Evolutionary conservation across 257 asterid genomes (phyloP), one percentile per base, ranked within the genome.

Genomic region (Penstemon barbatus): DNA sequence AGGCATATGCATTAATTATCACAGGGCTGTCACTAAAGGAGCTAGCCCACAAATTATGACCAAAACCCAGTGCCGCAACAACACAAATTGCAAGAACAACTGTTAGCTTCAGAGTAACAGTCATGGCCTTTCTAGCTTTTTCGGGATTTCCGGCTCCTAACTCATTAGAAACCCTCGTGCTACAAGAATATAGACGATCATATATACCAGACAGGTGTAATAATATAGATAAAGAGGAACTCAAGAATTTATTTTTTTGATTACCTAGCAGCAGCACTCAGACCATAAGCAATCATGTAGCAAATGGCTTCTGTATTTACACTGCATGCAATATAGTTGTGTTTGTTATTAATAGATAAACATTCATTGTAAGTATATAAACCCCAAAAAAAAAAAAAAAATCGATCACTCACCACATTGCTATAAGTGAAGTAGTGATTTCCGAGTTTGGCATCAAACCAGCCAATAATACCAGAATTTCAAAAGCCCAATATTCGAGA

Each of bases 81-180:
- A 80, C 85, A 0, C 60, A 1, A 1, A 86, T 43, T 40, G 84
- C 88, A 15, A 85, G 75, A 42, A 86, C 11, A 39, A 81, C 19
- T 12, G 84, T 77, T 5, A 92, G 74, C 63, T 83, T 83, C 40
- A 92, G 86, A 18, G 89, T 60, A 41, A 92, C 96, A 7, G 8
- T 50, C 93, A 81, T 81, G 10, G 96, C 93, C 4, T 72, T 88
- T 74, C 76, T 90, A 0, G 98, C 98, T 71, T 74, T 63, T 19
- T 52, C 66, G 0, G 91, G 84, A 50, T 84, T 72, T 37, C 95
- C 97, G 0, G 86, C 86, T 38, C 96, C 97, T 33, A 92, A 50
- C 81, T 88, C 96, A 65, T 92, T 92, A 8, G 97, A 84, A 66
- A 92, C 97, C 79, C 98, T 84, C 0, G 95, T 86, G 83, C 97